Conservation (phyloP, 1,139 yeast genomes). For the Blastobotrys persicus region DNA sequence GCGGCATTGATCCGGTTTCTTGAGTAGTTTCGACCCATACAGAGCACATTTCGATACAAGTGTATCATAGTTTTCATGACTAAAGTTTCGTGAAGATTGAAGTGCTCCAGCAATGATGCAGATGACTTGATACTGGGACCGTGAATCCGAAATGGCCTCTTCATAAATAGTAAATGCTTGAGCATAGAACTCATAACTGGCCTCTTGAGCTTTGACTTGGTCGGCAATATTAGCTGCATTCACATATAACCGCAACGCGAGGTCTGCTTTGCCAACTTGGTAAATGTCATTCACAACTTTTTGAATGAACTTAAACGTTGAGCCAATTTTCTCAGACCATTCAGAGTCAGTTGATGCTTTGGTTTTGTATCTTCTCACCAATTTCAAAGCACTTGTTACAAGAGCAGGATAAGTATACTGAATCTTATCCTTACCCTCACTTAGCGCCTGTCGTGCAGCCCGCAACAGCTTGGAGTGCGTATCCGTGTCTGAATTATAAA, state of each 20-base stretch:
- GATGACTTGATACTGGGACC: slow-evolving; percentile 55
- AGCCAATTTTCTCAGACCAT: slow-evolving; percentile 40
- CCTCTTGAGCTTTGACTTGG: slow-evolving; percentile 59
- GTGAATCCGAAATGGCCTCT: slow-evolving; percentile 67
- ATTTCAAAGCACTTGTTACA: slow-evolving; percentile 55
- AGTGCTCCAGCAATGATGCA: slow-evolving; percentile 61
- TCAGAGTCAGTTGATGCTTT: slow-evolving; percentile 31
- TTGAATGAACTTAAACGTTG: slow-evolving; percentile 71
- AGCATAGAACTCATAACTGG: slow-evolving; percentile 85
- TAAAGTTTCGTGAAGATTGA: slow-evolving; percentile 57
- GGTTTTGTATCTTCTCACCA: slow-evolving; percentile 50
- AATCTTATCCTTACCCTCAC: slow-evolving; percentile 53
- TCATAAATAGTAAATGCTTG: slow-evolving; percentile 88
- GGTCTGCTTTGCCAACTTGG: slow-evolving; percentile 50
- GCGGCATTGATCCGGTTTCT: slow-evolving; percentile 92
- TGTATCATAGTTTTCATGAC: slow-evolving; percentile 64
- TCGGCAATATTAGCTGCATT: slow-evolving; percentile 64
- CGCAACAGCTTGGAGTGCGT: slow-evolving; percentile 56
- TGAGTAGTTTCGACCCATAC: slow-evolving; percentile 82
- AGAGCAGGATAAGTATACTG: slow-evolving; percentile 74
- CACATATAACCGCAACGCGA: slow-evolving; percentile 48
- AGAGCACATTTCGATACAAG: slow-evolving; percentile 82
- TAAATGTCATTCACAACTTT: slow-evolving; percentile 67
- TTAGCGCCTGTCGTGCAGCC: slow-evolving; percentile 53
- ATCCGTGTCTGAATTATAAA: slow-evolving; percentile 51